Conservation (phyloP, 2,329 filamentous ascomycete genomes). For the Pseudogymnoascus sp. region DNA sequence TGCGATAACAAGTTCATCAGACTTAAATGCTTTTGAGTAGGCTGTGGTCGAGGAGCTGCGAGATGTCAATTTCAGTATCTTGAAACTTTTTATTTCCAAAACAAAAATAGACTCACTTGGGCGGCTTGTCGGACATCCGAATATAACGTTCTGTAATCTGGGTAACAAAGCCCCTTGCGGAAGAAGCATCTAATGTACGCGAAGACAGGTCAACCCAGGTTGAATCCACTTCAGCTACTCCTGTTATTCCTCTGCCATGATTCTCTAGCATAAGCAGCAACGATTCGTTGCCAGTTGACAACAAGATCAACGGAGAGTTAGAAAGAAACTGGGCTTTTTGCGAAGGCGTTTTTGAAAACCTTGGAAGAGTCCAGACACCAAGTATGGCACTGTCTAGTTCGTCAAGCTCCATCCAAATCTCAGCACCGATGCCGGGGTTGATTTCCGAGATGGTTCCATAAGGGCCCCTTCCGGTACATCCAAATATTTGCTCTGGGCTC, state of each 20-base stretch:
- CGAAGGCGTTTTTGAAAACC: neutral
- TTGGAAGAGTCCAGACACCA: conserved; percentile 45
- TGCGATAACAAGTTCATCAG: conserved; percentile 6
- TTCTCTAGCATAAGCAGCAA: conserved; percentile 37
- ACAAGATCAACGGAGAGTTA: conserved; percentile 16
- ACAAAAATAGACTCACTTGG: neutral
- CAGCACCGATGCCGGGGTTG: conserved; percentile 61
- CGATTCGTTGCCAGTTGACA: conserved; percentile 24
- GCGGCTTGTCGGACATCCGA: neutral
- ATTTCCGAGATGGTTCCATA: conserved; percentile 60
- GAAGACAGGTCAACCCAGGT: conserved; percentile 44
- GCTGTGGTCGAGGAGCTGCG: neutral
- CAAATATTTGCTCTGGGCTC: conserved; percentile 52
- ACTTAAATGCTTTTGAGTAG: neutral
- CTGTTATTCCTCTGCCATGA: conserved; percentile 38
- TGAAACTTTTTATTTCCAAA: neutral
- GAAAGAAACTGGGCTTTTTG: neutral
- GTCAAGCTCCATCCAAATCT: conserved; percentile 48
- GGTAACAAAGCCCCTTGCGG: conserved; percentile 33
- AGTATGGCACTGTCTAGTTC: conserved; percentile 42
- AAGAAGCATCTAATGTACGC: conserved; percentile 42
- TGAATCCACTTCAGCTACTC: conserved; percentile 31
- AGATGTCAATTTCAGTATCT: neutral
- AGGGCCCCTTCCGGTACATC: conserved; percentile 54
- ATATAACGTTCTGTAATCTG: conserved; percentile 47